phyloP scores from a whole-genome alignment of 225 moss, liverwort and hornwort species.

The Sphagnum tenellum region DNA sequence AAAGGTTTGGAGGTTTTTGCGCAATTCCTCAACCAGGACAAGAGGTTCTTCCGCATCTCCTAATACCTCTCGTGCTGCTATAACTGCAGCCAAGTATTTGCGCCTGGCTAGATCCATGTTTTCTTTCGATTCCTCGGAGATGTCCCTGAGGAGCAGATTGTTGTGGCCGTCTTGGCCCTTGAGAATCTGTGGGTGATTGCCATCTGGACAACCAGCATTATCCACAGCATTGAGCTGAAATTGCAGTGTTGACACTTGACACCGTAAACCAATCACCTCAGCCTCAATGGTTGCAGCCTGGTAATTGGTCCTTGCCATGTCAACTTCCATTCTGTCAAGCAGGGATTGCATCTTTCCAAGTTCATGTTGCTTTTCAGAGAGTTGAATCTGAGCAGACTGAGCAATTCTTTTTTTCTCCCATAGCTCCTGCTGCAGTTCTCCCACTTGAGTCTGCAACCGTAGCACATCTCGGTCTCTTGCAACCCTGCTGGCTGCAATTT shows the following conservation, averaged over 20 bases:
- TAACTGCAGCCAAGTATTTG: conserved; percentile 1
- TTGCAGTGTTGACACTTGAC: conserved; percentile 55
- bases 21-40: conserved; percentile 2
- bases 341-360: conserved; percentile 54
- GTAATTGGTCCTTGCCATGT: conserved; percentile 32
- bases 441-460: conserved; percentile 35
- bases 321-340: conserved; percentile 49
- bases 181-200: no score
- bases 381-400: conserved; percentile 44
- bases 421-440: conserved; percentile 42
- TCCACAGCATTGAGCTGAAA: conserved; percentile 65
- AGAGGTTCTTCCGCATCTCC: not conserved
- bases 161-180: no score
- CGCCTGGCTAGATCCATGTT: conserved; percentile 1
- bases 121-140: not conserved
- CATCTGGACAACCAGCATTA: not conserved
- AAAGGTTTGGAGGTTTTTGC: conserved; percentile 1
- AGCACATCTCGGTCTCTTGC: conserved; percentile 21
- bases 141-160: no score
- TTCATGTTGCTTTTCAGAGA: conserved; percentile 52
- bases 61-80: conserved; percentile 2
- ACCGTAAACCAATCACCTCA: conserved; percentile 49
- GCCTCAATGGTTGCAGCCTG: conserved; percentile 55
- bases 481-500: conserved; percentile 14
- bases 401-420: conserved; percentile 42